These are phyloP conservation scores for Polyporus tsugae DNA, from an alignment of 1,284 basidiomycete genomes.

Conservation along the genomic window DNA sequence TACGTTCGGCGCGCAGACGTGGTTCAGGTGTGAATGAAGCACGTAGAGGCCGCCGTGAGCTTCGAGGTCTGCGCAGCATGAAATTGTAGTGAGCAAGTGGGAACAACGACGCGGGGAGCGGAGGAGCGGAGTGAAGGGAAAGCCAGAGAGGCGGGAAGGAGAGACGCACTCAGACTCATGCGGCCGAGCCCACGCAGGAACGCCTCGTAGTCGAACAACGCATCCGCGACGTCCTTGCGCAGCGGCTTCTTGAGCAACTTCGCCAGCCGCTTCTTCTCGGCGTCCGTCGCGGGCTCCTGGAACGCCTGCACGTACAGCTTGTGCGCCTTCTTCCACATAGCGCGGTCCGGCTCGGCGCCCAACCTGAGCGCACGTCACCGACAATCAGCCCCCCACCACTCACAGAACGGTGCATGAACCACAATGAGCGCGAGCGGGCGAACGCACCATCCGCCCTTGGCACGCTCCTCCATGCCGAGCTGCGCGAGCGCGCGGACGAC, in stretches of 20 bases:
- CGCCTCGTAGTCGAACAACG: conserved; percentile 77
- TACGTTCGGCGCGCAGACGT: conserved; percentile 82
- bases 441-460: conserved; percentile 59
- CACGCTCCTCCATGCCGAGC: conserved; percentile 73
- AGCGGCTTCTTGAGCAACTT: conserved; percentile 65
- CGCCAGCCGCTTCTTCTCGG: conserved; percentile 65
- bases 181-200: conserved; percentile 81
- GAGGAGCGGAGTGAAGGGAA: no score
- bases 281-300: conserved; percentile 54
- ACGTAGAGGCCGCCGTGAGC: conserved; percentile 88
- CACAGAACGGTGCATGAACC: neutral
- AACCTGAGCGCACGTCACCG: conserved; percentile 30
- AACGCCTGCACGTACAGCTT: conserved; percentile 66
- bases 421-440: no score
- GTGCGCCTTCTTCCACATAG: conserved; percentile 70
- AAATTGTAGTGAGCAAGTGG: no score
- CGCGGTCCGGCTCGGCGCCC: conserved; percentile 61
- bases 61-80: conserved; percentile 85
- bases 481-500: conserved; percentile 62
- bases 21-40: conserved; percentile 89
- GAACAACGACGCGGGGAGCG: no score
- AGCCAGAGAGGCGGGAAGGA: neutral
- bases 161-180: conserved; percentile 81
- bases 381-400: conserved; percentile 9
- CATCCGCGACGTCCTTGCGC: conserved; percentile 57